Conservation (phyloP, 2,329 filamentous ascomycete species). For the Cordyceps tenuipes region DNA sequence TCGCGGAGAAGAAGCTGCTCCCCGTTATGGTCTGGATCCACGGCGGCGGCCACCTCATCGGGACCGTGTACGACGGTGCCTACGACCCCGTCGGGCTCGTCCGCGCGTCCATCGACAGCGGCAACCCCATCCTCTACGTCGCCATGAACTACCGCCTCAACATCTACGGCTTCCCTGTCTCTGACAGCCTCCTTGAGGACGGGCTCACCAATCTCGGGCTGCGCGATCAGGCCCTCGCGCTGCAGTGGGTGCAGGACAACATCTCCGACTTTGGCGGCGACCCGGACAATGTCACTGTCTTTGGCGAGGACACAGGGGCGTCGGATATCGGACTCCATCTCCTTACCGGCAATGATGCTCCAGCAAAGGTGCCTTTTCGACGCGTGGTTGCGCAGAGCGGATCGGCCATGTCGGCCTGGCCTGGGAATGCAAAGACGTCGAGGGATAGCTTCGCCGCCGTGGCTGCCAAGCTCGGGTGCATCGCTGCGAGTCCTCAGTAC, state of each 20-base stretch:
- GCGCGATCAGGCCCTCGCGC: neutral
- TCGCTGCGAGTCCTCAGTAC: neutral
- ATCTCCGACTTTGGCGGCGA: neutral
- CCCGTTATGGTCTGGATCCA: neutral
- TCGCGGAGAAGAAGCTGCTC: neutral
- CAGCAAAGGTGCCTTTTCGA: neutral
- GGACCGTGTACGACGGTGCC: neutral
- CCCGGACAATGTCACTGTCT: neutral
- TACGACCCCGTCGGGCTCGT: neutral
- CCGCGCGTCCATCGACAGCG: neutral
- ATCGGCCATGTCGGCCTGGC: neutral
- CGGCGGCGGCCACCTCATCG: neutral
- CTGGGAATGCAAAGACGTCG: neutral
- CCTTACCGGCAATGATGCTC: neutral
- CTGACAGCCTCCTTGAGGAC: neutral
- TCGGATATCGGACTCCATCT: neutral
- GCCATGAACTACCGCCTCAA: neutral
- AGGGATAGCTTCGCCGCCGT: neutral
- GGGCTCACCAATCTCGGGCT: neutral
- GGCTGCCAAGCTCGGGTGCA: neutral
- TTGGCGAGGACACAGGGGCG: neutral
- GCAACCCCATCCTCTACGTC: neutral
- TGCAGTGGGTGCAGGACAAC: neutral
- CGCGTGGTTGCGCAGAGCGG: neutral
- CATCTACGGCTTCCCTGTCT: neutral